A percentile compares a stretch with the other conserved stretches of the same genome.
Conservation (phyloP, 2,329 filamentous ascomycete genomes). For the Phyllosticta paracitricarpa region DNA sequence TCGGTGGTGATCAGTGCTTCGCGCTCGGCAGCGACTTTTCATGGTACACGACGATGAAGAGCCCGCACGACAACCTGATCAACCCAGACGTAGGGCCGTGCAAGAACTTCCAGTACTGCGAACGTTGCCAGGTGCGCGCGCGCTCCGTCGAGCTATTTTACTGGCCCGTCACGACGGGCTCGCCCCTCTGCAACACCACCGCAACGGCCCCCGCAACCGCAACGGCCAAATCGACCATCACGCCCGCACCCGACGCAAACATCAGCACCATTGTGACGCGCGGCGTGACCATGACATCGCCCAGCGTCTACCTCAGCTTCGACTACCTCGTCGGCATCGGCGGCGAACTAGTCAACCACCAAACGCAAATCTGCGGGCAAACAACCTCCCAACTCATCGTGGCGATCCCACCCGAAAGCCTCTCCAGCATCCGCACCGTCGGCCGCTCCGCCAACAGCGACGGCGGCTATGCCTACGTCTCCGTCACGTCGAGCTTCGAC, state of each 20-base stretch:
- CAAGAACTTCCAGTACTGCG: not conserved
- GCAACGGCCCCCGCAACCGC: not conserved
- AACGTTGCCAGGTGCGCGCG: not conserved
- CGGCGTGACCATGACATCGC: not conserved
- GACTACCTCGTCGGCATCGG: not conserved
- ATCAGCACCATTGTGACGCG: not conserved
- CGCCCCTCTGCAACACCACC: not conserved
- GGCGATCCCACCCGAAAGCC: not conserved
- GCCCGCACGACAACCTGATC: not conserved
- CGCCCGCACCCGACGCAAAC: not conserved
- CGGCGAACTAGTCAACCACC: not conserved
- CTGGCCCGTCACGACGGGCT: not conserved
- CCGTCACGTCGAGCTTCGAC: not conserved
- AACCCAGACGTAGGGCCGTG: not conserved
- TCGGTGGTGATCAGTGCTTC: not conserved
- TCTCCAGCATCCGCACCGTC: not conserved
- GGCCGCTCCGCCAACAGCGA: no score
- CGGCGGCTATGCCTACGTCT: not conserved
- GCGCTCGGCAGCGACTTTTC: not conserved
- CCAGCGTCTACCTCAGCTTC: not conserved
- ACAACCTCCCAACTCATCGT: not conserved
- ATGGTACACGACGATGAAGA: not conserved
- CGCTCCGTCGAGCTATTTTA: not conserved
- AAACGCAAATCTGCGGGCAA: not conserved
- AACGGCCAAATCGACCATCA: not conserved